Evolutionary conservation across 139 green algal species (phyloP).

Genomic region (Chlamydomonas sp.): DNA sequence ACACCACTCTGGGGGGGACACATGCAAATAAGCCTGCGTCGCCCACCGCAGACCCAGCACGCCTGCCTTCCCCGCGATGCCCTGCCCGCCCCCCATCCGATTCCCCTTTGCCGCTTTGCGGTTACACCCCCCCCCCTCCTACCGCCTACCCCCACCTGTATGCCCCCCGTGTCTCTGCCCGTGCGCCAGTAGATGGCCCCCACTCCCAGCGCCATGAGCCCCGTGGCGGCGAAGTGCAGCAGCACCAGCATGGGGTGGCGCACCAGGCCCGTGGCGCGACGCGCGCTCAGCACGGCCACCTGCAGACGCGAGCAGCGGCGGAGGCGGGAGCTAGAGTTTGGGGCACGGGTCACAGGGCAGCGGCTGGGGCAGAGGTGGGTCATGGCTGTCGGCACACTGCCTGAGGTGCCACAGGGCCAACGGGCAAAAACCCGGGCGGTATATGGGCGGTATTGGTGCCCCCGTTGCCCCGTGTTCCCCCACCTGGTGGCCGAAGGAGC

Average conservation of each 20-base stretch:
- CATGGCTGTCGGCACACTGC: too few species aligned
- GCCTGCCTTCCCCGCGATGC: background rate
- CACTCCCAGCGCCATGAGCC: slow-evolving; percentile 50
- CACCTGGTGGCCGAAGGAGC: slow-evolving; percentile 36
- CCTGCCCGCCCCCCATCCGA: background rate
- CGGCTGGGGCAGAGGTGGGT: too few species aligned
- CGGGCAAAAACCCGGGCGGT: too few species aligned
- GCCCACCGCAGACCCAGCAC: too few species aligned
- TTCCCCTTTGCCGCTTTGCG: background rate
- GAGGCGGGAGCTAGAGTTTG: background rate
- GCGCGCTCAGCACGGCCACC: slow-evolving; percentile 43
- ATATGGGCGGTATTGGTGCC: too few species aligned
- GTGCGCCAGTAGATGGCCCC: slow-evolving; percentile 64
- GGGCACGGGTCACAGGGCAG: too few species aligned
- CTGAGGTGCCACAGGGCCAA: too few species aligned
- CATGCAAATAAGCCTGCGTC: too few species aligned
- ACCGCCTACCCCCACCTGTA: slow-evolving; percentile 36
- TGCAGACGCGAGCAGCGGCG: background rate
- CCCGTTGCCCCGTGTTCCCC: background rate
- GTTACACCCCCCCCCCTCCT: background rate
- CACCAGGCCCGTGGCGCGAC: slow-evolving; percentile 37
- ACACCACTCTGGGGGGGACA: too few species aligned
- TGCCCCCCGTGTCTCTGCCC: slow-evolving; percentile 57
- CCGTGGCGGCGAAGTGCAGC: slow-evolving; percentile 48
- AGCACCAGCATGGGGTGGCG: slow-evolving; percentile 71